These are phyloP conservation scores for Lycium barbarum DNA, from an alignment of 257 asterid genomes.

Conservation along the genomic window DNA sequence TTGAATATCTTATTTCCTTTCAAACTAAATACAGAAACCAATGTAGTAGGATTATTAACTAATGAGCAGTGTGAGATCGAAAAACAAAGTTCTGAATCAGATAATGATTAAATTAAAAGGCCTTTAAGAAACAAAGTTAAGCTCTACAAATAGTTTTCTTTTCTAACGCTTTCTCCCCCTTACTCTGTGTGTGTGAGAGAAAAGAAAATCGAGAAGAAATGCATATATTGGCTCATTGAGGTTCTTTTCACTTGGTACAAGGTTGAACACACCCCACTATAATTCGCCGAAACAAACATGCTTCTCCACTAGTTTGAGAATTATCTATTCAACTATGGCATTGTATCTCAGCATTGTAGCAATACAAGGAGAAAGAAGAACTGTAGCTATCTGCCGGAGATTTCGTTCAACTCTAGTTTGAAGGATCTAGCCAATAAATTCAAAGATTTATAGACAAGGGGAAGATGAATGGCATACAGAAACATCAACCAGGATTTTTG, in stretches of 20 bases:
- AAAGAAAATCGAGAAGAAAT: not conserved
- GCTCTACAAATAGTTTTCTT: not conserved
- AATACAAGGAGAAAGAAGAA: not conserved
- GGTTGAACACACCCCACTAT: not conserved
- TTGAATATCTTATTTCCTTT: not conserved
- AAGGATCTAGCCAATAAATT: not conserved
- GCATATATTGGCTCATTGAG: not conserved
- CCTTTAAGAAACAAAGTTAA: not conserved
- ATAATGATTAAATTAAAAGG: not conserved
- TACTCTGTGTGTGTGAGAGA: not conserved
- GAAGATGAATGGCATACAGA: not conserved
- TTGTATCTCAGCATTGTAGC: not conserved
- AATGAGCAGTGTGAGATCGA: not conserved
- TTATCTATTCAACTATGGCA: not conserved
- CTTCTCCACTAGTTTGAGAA: not conserved
- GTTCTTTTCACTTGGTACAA: not conserved
- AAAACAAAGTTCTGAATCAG: not conserved
- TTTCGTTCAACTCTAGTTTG: not conserved
- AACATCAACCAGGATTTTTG: not conserved
- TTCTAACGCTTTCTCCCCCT: not conserved
- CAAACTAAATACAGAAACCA: not conserved
- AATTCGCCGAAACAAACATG: not conserved
- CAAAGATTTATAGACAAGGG: not conserved
- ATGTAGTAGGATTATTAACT: not conserved
- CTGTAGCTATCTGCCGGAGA: no score